Conservation (phyloP, 106 monocot genomes). For the Dioscorea alata region DNA sequence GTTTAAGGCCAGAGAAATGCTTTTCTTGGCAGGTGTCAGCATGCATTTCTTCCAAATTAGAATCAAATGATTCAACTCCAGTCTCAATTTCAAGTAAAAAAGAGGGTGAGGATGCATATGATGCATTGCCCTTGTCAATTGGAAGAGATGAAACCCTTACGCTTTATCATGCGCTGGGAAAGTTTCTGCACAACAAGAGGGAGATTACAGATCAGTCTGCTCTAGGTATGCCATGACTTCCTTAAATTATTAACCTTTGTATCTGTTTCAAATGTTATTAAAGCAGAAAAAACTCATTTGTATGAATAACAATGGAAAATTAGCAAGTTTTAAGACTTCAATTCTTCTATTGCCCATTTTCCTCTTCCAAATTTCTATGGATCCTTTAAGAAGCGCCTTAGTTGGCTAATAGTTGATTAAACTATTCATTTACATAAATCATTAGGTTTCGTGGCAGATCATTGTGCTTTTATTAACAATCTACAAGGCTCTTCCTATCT, state of each 20-base stretch:
- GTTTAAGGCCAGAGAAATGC: conserved; percentile 26
- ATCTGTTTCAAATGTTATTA: neutral
- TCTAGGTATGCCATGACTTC: conserved; percentile 24
- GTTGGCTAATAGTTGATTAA: too few species aligned
- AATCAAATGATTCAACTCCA: neutral
- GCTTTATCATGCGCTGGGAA: conserved; percentile 93
- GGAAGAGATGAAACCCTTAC: conserved; percentile 86
- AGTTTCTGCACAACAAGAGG: conserved; percentile 98
- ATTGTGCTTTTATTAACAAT: too few species aligned
- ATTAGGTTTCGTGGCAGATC: too few species aligned
- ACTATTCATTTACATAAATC: too few species aligned
- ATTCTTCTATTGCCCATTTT: too few species aligned
- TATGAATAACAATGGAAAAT: too few species aligned
- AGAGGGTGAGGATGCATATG: neutral
- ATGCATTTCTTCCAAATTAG: conserved; percentile 5
- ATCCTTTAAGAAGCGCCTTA: too few species aligned
- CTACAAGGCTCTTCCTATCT: too few species aligned
- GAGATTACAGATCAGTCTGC: conserved; percentile 20
- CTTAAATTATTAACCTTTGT: neutral
- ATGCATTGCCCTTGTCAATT: conserved; percentile 19
- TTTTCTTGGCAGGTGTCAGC: conserved; percentile 10
- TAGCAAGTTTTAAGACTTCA: too few species aligned
- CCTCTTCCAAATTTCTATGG: too few species aligned
- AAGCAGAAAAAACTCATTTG: too few species aligned
- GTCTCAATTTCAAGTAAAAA: conserved; percentile 13